Evolutionary conservation across 1,139 yeast species (phyloP), one percentile per base, ranked within the genome.

Genomic region (Candida frijolesensis): DNA sequence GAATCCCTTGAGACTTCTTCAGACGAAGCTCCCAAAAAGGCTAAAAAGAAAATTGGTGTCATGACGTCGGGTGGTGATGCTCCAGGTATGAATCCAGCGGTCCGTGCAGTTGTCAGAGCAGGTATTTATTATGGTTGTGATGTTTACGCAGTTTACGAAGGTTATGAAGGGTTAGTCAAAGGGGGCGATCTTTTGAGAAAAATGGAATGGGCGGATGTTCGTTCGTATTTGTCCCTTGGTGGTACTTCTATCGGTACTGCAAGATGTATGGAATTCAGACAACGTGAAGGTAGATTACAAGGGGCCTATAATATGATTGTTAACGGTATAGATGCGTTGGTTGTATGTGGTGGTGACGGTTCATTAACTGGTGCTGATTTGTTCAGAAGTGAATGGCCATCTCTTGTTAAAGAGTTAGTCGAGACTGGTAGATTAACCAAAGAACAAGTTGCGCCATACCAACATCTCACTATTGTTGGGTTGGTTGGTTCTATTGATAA

Each of bases 311-410:
- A 92, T 68, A 80, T 92, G 83, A 84, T 92, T 62, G 79, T 78
- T 48, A 86, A 89, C 51, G 98, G 98, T 54, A 92, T 94, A 56
- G 98, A 94, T 66, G 98, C 97, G 0, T 78, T 94, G 58, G 85
- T 94, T 60, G 97, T 94, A n/a, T 90, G 97, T 72, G 99, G 99
- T 63, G 99, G 99, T 72, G 99, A 94, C 66, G 99, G 99, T 50
- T 91, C 98, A 0, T 78, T 94, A 58, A 94, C 99, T 1, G 99
- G 99, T 60, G 99, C 99, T 12, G 98, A 94, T 67, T 75, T 88
- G 55, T 91, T 94, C 76, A 84, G 99, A 67, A 71, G 83, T 33
- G 98, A 94, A 70, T 94, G 99, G 99, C 96, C 97, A 4, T 79
- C 88, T 15, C 80, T 94, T 59, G 74, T 92, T 47, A 69, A 79